Conservation (phyloP, 2,329 filamentous ascomycete species). For the Calonectria honghensis region DNA sequence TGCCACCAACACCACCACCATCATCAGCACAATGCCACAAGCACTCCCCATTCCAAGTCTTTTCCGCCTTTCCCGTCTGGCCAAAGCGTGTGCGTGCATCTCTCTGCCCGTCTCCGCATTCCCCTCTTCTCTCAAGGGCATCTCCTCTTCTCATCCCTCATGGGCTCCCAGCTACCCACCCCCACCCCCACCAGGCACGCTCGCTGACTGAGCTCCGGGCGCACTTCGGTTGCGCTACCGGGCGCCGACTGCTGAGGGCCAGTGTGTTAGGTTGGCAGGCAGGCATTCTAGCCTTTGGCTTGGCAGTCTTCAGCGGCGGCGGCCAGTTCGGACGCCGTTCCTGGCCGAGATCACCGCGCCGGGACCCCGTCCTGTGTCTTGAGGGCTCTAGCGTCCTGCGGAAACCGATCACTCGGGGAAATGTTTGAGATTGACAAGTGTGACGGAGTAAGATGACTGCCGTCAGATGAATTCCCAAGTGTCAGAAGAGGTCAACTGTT, state of each 20-base stretch:
- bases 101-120: background rate
- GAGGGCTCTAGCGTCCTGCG: conserved; percentile 32
- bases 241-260: background rate
- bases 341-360: conserved; percentile 18
- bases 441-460: conserved; percentile 31
- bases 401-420: conserved; percentile 41
- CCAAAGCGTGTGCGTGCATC: conserved; percentile 22
- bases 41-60: conserved; percentile 14
- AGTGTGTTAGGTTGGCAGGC: conserved; percentile 5
- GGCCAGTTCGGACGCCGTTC: conserved; percentile 28
- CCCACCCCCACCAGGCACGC: conserved; percentile 29
- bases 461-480: conserved; percentile 24
- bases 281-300: conserved; percentile 11
- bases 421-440: conserved; percentile 41
- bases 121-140: conserved; percentile 26
- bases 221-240: conserved; percentile 37
- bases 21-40: background rate
- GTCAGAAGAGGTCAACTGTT: conserved; percentile 18
- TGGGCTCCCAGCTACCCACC: conserved; percentile 13
- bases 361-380: conserved; percentile 28
- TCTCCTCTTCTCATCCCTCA: conserved; percentile 27
- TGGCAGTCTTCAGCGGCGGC: conserved; percentile 22
- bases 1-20: conserved; percentile 25
- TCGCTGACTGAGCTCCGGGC: conserved; percentile 7
- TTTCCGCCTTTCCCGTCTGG: conserved; percentile 25